These are phyloP conservation scores for Protomyces arabidopsidicola DNA, from an alignment of 1,139 yeast genomes.

Conservation along the genomic window DNA sequence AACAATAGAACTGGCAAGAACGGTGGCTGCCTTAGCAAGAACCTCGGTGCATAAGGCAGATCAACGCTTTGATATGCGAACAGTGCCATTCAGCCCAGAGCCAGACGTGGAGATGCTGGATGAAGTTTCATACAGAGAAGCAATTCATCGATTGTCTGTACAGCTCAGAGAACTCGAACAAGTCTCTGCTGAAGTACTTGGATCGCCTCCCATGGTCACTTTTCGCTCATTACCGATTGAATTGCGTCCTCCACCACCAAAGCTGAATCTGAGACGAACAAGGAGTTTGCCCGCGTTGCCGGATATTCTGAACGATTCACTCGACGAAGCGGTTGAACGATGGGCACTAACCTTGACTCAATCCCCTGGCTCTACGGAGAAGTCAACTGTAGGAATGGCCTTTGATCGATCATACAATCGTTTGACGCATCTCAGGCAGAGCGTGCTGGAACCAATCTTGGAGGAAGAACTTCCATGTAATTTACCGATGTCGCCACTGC, in stretches of 20 bases:
- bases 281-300: not conserved
- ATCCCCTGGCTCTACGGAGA: not conserved
- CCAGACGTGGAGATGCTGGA: not conserved
- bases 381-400: not conserved
- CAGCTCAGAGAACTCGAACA: not conserved
- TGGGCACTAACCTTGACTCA: not conserved
- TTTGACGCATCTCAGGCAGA: not conserved
- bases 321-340: not conserved
- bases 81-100: not conserved
- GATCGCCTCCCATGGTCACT: not conserved
- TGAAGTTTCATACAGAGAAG: not conserved
- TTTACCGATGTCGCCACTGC: not conserved
- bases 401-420: not conserved
- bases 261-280: not conserved
- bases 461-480: not conserved
- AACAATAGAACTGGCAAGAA: not conserved
- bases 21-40: not conserved
- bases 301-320: not conserved
- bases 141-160: not conserved
- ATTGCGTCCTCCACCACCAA: not conserved
- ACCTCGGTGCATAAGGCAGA: not conserved
- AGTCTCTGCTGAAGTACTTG: not conserved
- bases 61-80: not conserved
- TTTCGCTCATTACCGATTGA: not conserved
- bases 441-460: not conserved